phyloP scores from a whole-genome alignment of 805 yeast species.

The Spathaspora hagerdaliae region DNA sequence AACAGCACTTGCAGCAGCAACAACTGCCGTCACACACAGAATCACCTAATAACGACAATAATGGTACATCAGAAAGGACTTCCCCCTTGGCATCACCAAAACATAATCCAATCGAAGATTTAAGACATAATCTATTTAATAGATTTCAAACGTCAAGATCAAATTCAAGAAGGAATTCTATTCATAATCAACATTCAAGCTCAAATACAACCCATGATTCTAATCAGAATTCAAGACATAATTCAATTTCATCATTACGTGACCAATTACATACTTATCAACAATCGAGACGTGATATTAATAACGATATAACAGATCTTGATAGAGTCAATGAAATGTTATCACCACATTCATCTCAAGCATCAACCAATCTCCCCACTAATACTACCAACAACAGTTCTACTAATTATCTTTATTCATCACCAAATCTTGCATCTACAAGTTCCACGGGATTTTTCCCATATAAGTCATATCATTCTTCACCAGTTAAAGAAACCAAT shows the following conservation, averaged over 20 bases:
- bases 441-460: slow-evolving; percentile 2
- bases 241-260: slow-evolving; percentile 1
- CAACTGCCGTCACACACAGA: neutral
- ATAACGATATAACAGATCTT: neutral
- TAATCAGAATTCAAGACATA: neutral
- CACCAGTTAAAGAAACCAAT: slow-evolving; percentile 77
- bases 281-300: slow-evolving; percentile 4
- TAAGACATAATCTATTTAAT: slow-evolving; percentile 1
- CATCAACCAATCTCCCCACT: slow-evolving; percentile 1
- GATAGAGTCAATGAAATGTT: neutral
- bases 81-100: slow-evolving; percentile 4
- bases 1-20: neutral
- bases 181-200: neutral
- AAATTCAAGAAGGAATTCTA: neutral
- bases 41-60: neutral
- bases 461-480: slow-evolving; percentile 6
- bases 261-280: slow-evolving; percentile 1
- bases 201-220: neutral
- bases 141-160: neutral
- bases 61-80: neutral
- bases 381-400: neutral
- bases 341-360: slow-evolving; percentile 1
- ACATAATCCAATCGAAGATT: slow-evolving; percentile 4
- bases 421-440: slow-evolving; percentile 4
- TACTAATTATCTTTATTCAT: neutral